These are phyloP conservation scores for Azolla pinnata DNA, from an alignment of 75 land plant genomes.

Conservation along the genomic window DNA sequence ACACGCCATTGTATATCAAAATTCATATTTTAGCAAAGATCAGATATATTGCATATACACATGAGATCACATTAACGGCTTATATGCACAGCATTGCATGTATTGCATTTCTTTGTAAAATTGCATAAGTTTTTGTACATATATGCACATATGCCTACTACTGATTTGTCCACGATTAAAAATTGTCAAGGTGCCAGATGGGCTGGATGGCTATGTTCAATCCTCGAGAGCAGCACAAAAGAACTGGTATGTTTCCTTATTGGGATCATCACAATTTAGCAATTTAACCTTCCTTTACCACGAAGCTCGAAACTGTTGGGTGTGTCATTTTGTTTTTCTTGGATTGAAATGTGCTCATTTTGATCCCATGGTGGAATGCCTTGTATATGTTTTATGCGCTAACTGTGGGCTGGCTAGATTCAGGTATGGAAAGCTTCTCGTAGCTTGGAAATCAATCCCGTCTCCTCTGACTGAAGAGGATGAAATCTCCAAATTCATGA, in stretches of 20 bases:
- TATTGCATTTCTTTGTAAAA: neutral
- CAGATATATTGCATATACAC: neutral
- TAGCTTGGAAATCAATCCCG: slow-evolving; percentile 67
- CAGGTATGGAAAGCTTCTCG: slow-evolving; percentile 69
- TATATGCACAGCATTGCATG: neutral
- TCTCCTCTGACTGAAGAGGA: slow-evolving; percentile 74
- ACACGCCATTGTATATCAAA: too few relatives aligned
- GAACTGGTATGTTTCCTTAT: slow-evolving; percentile 76
- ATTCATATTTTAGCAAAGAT: too few relatives aligned
- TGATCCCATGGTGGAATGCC: too few relatives aligned
- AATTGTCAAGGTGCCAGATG: slow-evolving; percentile 63
- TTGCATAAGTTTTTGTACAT: too few relatives aligned
- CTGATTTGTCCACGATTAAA: neutral
- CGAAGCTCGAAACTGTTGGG: too few relatives aligned
- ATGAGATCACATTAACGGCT: neutral
- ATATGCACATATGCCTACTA: neutral
- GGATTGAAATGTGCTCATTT: too few relatives aligned
- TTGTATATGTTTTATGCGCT: too few relatives aligned
- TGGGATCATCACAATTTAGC: too few relatives aligned
- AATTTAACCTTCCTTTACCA: too few relatives aligned
- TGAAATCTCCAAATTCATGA: slow-evolving; percentile 62
- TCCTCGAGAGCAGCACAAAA: slow-evolving; percentile 73
- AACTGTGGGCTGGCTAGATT: too few relatives aligned
- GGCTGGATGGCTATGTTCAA: slow-evolving; percentile 50
- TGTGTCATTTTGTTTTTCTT: too few relatives aligned